Evolutionary conservation across 1,284 basidiomycete genomes (phyloP), one percentile per base, ranked within the genome.

Genomic region (Ustilago trichophora): DNA sequence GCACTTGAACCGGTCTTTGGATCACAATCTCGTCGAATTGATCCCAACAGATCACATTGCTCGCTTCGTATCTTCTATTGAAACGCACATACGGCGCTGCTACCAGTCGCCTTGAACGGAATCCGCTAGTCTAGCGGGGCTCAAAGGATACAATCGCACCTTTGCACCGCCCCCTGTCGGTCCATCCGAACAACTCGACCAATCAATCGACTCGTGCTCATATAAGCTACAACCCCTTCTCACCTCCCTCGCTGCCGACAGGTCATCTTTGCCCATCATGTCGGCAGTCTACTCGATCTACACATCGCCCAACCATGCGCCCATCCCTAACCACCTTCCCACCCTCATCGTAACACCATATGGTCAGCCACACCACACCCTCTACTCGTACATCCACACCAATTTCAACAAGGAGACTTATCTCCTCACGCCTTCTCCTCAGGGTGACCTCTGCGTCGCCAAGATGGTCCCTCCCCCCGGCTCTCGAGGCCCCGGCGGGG

Each of bases 381-480:
- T 69, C 53, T 80, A 80, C 50, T 79, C 78, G 37, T 81, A 80
- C 72, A 63, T 69, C 35, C 93, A 98, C 81, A 98, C 95, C 64
- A 97, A 97, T 85, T 95, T 91, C 91, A 98, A 97, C 84, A 84
- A 91, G 46, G 94, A 98, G 84, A 97, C 98, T 83, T 99, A 98
- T 83, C 92, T 99, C 80, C 85, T 99, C 80, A 99, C 95, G 0
- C 79, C 79, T 38, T 80, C 96, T 3, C 93, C 93, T 1, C 93
- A 97, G 83, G 95, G 95, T 67, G 95, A 99, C 85, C 90, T 99
- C 70, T 98, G 96, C 82, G 96, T 99, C 67, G 95, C 95, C 76
- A 98, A 98, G 85, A 88, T 98, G 54, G 96, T 96, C 80, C 96
- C 95, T 6, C 79, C 79, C 19, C 75, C 76, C 29, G 76, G 77